These are phyloP conservation scores for Phytopythium aichiense DNA, from an alignment of 352 stramenopile genomes.

Conservation along the genomic window DNA sequence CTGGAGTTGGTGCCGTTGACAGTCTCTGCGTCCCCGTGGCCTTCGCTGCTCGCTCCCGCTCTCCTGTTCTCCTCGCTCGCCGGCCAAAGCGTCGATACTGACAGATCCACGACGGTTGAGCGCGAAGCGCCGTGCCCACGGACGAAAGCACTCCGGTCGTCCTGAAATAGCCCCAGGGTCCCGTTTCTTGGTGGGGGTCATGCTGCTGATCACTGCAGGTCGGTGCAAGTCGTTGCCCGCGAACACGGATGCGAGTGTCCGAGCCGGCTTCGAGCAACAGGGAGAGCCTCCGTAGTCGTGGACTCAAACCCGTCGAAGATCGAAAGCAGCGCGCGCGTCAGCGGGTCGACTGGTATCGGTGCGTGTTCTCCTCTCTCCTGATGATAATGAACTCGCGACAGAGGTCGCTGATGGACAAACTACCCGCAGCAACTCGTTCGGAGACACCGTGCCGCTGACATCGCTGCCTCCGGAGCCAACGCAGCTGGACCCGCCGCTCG, in stretches of 20 bases:
- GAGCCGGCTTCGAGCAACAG: neutral
- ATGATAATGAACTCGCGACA: too few relatives aligned
- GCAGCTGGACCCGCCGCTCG: slow-evolving; percentile 43
- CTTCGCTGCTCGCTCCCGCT: too few relatives aligned
- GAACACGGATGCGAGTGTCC: neutral
- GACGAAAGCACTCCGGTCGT: neutral
- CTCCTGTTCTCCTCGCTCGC: neutral
- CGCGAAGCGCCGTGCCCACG: neutral
- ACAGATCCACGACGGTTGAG: slow-evolving; percentile 5
- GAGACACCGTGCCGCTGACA: slow-evolving; percentile 29
- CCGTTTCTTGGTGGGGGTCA: neutral
- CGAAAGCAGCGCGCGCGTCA: neutral
- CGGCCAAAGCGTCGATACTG: neutral
- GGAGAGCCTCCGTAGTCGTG: neutral
- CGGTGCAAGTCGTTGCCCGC: neutral
- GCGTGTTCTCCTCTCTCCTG: slow-evolving; percentile 6
- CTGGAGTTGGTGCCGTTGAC: neutral
- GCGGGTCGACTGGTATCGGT: slow-evolving; percentile 55
- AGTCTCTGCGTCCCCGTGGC: too few relatives aligned
- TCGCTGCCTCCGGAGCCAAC: slow-evolving; percentile 35
- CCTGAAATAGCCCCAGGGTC: neutral
- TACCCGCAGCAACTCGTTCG: slow-evolving; percentile 52
- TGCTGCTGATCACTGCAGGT: neutral
- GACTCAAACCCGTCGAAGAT: neutral
- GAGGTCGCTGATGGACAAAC: neutral